phyloP scores from a whole-genome alignment of 192 early-diverging fungal species.

The Phycomyces blakesleeanus region DNA sequence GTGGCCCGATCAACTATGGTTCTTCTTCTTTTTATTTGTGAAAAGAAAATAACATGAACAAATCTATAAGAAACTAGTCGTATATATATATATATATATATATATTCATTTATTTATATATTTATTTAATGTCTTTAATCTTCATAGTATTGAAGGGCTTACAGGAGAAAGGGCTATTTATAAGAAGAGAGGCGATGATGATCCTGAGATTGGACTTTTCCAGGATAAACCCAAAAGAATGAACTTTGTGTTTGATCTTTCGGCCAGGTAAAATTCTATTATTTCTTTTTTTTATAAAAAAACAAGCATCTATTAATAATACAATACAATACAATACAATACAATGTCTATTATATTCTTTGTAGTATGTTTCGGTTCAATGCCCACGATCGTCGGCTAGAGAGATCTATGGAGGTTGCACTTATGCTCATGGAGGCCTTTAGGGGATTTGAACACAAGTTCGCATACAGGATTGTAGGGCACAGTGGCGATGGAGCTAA shows the following conservation, averaged over 20 bases:
- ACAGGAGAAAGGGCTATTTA: slow-evolving; percentile 77
- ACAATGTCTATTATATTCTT: not conserved
- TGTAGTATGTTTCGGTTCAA: slow-evolving; percentile 63
- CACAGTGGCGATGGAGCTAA: slow-evolving; percentile 76
- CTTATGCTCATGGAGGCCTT: slow-evolving; percentile 74
- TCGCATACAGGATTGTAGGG: slow-evolving; percentile 69
- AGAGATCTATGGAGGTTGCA: slow-evolving; percentile 60
- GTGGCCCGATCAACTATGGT: slow-evolving; percentile 5
- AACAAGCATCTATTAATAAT: not conserved
- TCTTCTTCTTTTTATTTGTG: slow-evolving; percentile 16
- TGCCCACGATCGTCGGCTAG: slow-evolving; percentile 55
- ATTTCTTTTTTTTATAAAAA: slow-evolving; percentile 11
- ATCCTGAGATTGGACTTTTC: slow-evolving; percentile 61
- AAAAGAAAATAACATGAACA: too few relatives aligned
- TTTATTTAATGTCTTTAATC: not conserved
- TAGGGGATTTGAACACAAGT: slow-evolving; percentile 74
- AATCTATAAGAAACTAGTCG: too few relatives aligned
- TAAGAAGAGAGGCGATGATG: slow-evolving; percentile 76
- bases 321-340: too few relatives aligned
- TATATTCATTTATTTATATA: not conserved
- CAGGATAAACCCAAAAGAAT: slow-evolving; percentile 75
- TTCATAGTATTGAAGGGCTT: slow-evolving; percentile 56
- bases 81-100: too few relatives aligned
- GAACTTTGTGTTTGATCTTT: slow-evolving; percentile 78
- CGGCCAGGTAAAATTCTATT: slow-evolving; percentile 50